A percentile compares a stretch with the other conserved stretches of the same genome.
Evolutionary conservation across 1,139 yeast species (phyloP).

Genomic region (Hansenula sp.): DNA sequence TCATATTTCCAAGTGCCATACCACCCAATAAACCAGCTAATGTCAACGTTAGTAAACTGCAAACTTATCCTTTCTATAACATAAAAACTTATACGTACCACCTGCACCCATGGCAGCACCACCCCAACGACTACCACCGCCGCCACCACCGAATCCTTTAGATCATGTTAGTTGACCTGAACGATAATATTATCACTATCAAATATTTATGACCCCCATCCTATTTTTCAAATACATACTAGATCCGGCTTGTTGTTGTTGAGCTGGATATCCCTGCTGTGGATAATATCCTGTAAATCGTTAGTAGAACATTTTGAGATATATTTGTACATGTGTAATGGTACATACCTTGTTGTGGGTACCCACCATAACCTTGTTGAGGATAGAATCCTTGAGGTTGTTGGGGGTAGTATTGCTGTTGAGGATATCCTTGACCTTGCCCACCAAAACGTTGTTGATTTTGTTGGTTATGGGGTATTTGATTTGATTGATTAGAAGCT

Average conservation of each 20-base stretch:
- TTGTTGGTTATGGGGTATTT: slow-evolving; percentile 14
- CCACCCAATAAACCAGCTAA: slow-evolving; percentile 76
- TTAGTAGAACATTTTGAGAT: no score
- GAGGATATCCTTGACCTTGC: slow-evolving; percentile 11
- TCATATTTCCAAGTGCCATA: slow-evolving; percentile 33
- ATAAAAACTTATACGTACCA: slow-evolving; percentile 1
- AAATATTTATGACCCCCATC: slow-evolving; percentile 19
- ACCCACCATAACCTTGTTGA: slow-evolving; percentile 4
- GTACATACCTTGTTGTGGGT: slow-evolving; percentile 9
- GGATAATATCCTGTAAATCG: slow-evolving; percentile 12
- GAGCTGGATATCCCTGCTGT: slow-evolving; percentile 17
- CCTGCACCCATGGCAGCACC: slow-evolving; percentile 72
- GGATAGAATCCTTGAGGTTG: slow-evolving; percentile 6
- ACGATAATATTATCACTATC: no score
- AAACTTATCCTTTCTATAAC: no score
- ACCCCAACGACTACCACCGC: slow-evolving; percentile 32
- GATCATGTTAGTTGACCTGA: slow-evolving; percentile 6
- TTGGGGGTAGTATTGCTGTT: slow-evolving; percentile 14
- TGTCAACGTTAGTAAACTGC: background rate
- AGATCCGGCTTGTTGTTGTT: slow-evolving; percentile 19
- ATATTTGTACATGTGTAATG: no score
- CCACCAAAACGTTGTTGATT: slow-evolving; percentile 15
- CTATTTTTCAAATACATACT: slow-evolving; percentile 8
- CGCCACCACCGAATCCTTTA: slow-evolving; percentile 21
- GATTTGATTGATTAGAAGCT: slow-evolving; percentile 2